Evolutionary conservation across 1,139 yeast species (phyloP), one percentile per base, ranked within the genome.

Genomic region (Pichia terricola): DNA sequence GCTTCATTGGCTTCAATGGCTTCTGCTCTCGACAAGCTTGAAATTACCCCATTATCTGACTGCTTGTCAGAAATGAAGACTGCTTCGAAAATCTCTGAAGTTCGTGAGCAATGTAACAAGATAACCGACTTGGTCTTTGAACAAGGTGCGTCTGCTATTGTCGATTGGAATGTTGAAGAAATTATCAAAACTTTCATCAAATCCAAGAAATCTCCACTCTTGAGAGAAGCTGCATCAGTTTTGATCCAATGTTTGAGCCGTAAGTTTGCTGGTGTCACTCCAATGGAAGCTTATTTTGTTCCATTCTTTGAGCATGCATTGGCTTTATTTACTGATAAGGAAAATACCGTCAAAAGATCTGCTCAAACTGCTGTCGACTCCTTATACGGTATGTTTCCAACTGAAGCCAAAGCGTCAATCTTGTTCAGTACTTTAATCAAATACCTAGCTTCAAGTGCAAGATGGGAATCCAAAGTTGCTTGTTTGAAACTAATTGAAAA

Each of bases 401-500:
- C 73, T n/a, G 95, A 87, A 64, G 94, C 94, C 1, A 71, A 81
- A 51, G 81, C 87, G 2, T 70, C 91, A 7, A 74, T 75, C 10
- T 72, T 89, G 33, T 62, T 91, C 40, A 78, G 82, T 46, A 73
- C 68, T 45, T 61, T 86, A 30, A 65, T 85, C 52, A 62, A 59
- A 16, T 88, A 84, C 60, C 72, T 91, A 56, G 70, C 73, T 49
- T 79, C 89, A 2, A 80, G 95, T 42, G 95, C 96, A 44, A 91
- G 89, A 66, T 89, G 97, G 96, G 94, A 86, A 64, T 75, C 88
- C 41, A 89, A 91, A 65, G 59, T 86, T 43, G 94, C 84, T 22
- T 94, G 94, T 45, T 72, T 91, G 57, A 77, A 75, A 51, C 60
- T 79, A 5, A 67, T 88, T 45, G 95, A 87, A 59, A 80, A 73